These are phyloP conservation scores for Fusarium coicis DNA, from an alignment of 2,329 filamentous ascomycete species.

Conservation along the genomic window DNA sequence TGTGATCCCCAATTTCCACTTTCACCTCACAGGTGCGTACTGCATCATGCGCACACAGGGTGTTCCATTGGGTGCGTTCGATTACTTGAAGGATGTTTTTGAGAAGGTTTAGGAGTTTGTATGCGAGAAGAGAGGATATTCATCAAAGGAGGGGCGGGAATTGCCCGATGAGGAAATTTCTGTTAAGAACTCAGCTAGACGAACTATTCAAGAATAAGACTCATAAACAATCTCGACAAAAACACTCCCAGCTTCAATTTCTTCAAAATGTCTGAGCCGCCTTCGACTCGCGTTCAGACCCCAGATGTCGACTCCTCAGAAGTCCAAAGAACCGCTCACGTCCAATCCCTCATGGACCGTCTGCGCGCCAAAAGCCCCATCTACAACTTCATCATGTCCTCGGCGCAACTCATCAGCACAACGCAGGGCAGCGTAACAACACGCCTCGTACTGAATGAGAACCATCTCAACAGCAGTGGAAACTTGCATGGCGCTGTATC, in stretches of 20 bases:
- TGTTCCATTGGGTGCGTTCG: constrained; percentile 66
- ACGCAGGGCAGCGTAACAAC: constrained; percentile 60
- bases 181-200: background rate
- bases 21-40: constrained; percentile 68
- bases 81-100: constrained; percentile 57
- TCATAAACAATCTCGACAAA: background rate
- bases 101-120: constrained; percentile 24
- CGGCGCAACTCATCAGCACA: constrained; percentile 57
- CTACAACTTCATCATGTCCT: constrained; percentile 58
- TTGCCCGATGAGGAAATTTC: constrained; percentile 40
- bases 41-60: constrained; percentile 66
- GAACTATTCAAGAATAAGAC: background rate
- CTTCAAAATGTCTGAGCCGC: constrained; percentile 29
- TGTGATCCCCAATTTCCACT: constrained; percentile 68
- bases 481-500: constrained; percentile 78
- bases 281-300: constrained; percentile 19
- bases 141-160: constrained; percentile 40
- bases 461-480: constrained; percentile 75
- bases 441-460: constrained; percentile 58
- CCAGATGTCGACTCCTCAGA: constrained; percentile 22
- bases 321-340: constrained; percentile 39
- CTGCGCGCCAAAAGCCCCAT: constrained; percentile 61
- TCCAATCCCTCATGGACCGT: constrained; percentile 48
- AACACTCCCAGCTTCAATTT: background rate
- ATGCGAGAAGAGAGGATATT: constrained; percentile 42